Evolutionary conservation across 371 early-diverging fungal species (phyloP).

Genomic region (Rhizopus delemar): DNA sequence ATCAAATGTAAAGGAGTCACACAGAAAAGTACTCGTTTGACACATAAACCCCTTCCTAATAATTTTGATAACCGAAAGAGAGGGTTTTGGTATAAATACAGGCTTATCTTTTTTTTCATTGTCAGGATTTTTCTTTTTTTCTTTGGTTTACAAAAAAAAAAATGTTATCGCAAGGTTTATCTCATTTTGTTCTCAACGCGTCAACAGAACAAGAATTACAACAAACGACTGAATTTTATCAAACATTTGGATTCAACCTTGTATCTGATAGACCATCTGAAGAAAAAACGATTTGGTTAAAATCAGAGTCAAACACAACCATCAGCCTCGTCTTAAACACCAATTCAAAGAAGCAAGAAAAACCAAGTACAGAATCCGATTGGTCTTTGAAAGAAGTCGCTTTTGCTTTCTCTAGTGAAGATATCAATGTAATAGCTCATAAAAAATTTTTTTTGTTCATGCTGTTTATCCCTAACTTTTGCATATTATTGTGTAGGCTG

Average conservation of each 20-base stretch:
- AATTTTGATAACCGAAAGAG: slow-evolving; percentile 2
- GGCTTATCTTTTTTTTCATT: background rate
- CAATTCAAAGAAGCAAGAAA: slow-evolving; percentile 11
- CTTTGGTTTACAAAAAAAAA: background rate
- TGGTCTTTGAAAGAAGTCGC: slow-evolving; percentile 36
- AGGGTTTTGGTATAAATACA: slow-evolving; percentile 3
- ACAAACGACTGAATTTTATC: slow-evolving; percentile 56
- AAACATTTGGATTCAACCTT: slow-evolving; percentile 54
- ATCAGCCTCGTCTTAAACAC: slow-evolving; percentile 42
- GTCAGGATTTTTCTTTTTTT: background rate
- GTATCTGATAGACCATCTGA: slow-evolving; percentile 30
- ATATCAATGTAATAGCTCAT: slow-evolving; percentile 32
- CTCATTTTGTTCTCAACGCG: slow-evolving; percentile 61
- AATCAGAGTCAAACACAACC: slow-evolving; percentile 37
- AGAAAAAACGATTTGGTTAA: slow-evolving; percentile 40
- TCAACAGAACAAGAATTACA: slow-evolving; percentile 33
- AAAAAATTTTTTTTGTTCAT: slow-evolving; percentile 10
- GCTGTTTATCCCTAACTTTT: slow-evolving; percentile 1
- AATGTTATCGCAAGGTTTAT: slow-evolving; percentile 47
- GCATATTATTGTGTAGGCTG: slow-evolving; percentile 17
- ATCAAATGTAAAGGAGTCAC: background rate
- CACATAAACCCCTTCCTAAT: background rate
- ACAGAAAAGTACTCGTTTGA: background rate
- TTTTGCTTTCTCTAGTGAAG: slow-evolving; percentile 28
- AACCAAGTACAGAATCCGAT: slow-evolving; percentile 27